Percentiles rank a stretch among this genome's conserved stretches.
Conservation (phyloP, 2,329 filamentous ascomycete genomes). For the Sordariomycetes sp. region DNA sequence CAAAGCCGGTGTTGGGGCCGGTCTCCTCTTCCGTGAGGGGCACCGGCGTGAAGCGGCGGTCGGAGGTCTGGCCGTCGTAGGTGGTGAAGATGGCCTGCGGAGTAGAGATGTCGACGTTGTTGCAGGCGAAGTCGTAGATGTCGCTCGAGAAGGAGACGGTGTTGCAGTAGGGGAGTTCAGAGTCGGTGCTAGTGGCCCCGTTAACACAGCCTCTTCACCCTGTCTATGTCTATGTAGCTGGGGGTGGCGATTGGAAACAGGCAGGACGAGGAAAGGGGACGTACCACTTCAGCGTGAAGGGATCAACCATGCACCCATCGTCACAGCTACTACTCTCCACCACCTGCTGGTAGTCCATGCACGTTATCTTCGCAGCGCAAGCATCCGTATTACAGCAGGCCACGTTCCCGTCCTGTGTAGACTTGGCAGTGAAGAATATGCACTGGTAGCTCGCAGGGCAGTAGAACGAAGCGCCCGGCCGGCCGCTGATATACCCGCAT, state of each 20-base stretch:
- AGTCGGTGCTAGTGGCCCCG: conserved; percentile 20
- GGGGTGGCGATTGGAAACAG: background rate
- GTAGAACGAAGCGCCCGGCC: conserved; percentile 24
- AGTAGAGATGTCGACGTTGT: conserved; percentile 18
- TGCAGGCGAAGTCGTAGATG: conserved; percentile 34
- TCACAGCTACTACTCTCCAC: conserved; percentile 25
- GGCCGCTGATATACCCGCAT: conserved; percentile 36
- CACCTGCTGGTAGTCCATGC: conserved; percentile 25
- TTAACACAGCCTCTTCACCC: background rate
- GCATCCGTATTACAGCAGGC: conserved; percentile 26
- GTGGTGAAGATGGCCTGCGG: conserved; percentile 27
- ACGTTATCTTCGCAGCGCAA: conserved; percentile 24
- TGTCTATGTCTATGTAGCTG: no score
- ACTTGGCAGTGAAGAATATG: conserved; percentile 24
- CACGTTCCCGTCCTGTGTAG: conserved; percentile 20
- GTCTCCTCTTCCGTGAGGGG: conserved; percentile 3
- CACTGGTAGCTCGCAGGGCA: conserved; percentile 25
- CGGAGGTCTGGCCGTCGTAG: conserved; percentile 22
- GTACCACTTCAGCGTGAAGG: conserved; percentile 35
- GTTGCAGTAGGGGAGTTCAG: conserved; percentile 27
- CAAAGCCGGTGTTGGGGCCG: background rate
- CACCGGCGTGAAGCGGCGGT: conserved; percentile 14
- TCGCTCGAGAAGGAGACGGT: conserved; percentile 29
- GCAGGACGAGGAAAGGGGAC: conserved; percentile 3
- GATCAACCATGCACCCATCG: conserved; percentile 26